Base-by-base conservation (phyloP, 805 yeast genomes). In the Wickerhamiella domercqiae region DNA sequence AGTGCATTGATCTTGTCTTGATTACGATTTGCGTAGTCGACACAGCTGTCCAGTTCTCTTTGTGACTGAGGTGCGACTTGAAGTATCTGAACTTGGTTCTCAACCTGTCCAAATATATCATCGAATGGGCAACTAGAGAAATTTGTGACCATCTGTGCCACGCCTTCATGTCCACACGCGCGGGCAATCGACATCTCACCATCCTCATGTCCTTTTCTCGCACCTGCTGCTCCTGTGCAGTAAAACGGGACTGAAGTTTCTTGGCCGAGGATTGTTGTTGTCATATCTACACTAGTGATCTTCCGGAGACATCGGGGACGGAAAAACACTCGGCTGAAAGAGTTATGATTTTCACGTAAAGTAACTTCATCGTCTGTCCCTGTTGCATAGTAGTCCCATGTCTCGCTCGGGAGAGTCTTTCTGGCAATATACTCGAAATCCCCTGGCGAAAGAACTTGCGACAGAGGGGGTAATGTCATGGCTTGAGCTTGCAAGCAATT, bases 301-400 rank as follows among this genome's bases (percentile, higher is more conserved):
- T 87, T 83, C 14, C 83, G 82, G 39, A 84, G 62, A n/a, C 84
- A 68, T 39, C 74, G 67, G 15, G 97, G 97, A 49, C 78, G 75
- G 65, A 86, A 87, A 60, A 78, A 84, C 36, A 86, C 71, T 19
- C 94, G 64, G 51, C 81, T 93, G 60, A 72, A 86, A 3, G 94
- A 93, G 37, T 73, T 67, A 55, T 84, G 96, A 61, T 87, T 86
- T 52, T 86, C 95, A 47, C 97, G 69, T 51, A 80, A 55, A 3
- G 94, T 70, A 45, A 87, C 71, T 60, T 87, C 96, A 55, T 86
- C 96, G 56, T 86, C 95, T n/a, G 93, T 69, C 7, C 87, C 97
- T 19, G 84, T 72, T 3, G 93, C 78, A 55, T 86, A 86, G 58
- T 87, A 87, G 5, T 90, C 87, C 90, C 96, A 81, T 0, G 90